Evolutionary conservation across 1,284 basidiomycete genomes (phyloP), one percentile per base, ranked within the genome.

Genomic region (Ceratobasidium sp.): DNA sequence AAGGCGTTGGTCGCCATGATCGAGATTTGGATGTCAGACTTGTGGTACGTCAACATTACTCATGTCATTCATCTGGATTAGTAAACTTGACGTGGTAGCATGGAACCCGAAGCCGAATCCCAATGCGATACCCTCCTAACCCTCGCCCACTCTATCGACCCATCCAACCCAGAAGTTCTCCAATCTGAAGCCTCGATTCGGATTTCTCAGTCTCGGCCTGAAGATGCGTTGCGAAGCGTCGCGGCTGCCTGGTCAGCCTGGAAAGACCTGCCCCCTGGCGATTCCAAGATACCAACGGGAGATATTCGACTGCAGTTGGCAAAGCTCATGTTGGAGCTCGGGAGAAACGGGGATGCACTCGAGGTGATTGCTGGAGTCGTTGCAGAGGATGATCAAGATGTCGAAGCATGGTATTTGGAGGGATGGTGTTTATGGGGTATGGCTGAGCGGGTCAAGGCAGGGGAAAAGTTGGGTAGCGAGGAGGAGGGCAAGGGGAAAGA

Each of bases 1-100:
- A 84, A 91, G n/a, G 93, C 94, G 1, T 83, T 97, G 30, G 88
- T 97, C 23, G 92, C 92, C 18, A 96, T 97, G 87, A 92, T 97
- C 18, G 96, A 97, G 80, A 91, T 97, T 34, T 98, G 95, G 92
- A 95, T 98, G 91, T 93, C 96, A 76, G 94, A 97, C 83, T 83
- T 98, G 57, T 97, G 96, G 96, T 93, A 77, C 72, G 88, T 83
- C 1, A n/a, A n/a, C 32, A 55, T 16, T 34, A 18, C 10, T 18
- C 52, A 32, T 70, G 5, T 41, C 43, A 5, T 32, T 21, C 65
- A 50, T n/a, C 43, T 18, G 10, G 34, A 1, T n/a, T n/a, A n/a
- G n/a, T n/a, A n/a, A n/a, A n/a, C 26, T n/a, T n/a, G 32, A 28
- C 72, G n/a, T 34, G 9, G 0, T 74, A 96, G 94, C 79, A 90